phyloP scores from a whole-genome alignment of 2,329 filamentous ascomycete genomes.

The Septoria petroselini region DNA sequence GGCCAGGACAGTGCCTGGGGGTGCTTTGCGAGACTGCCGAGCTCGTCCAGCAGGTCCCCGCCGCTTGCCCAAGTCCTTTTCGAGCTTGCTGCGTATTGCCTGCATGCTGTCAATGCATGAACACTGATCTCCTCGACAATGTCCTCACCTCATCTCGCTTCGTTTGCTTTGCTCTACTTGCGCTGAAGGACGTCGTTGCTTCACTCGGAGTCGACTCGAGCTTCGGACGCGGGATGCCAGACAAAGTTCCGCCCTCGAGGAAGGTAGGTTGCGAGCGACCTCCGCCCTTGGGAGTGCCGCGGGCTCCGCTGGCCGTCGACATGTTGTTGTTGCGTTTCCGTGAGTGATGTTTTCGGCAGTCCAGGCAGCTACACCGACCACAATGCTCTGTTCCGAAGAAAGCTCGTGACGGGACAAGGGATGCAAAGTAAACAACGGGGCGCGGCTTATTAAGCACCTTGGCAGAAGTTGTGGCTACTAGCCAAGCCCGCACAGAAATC shows the following conservation, averaged over 20 bases:
- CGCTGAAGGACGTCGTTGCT: constrained; percentile 68
- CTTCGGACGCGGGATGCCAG: constrained; percentile 68
- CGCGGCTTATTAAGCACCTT: not conserved
- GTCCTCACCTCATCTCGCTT: constrained; percentile 89
- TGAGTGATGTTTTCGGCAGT: not conserved
- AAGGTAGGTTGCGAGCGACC: constrained; percentile 46
- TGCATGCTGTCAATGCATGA: constrained; percentile 40
- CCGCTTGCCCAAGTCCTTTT: constrained; percentile 97
- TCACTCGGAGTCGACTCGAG: constrained; percentile 59
- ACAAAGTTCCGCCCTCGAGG: constrained; percentile 56
- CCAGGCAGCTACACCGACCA: too few species aligned
- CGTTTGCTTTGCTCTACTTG: constrained; percentile 91
- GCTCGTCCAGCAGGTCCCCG: constrained; percentile 75
- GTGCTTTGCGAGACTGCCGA: constrained; percentile 84
- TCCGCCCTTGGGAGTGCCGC: constrained; percentile 64
- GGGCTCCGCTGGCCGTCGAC: constrained; percentile 62
- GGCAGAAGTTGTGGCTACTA: not conserved
- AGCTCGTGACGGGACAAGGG: not conserved
- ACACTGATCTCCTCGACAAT: not conserved
- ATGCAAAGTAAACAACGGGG: not conserved
- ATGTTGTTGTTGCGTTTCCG: constrained; percentile 41
- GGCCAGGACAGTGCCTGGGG: constrained; percentile 91
- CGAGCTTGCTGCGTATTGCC: constrained; percentile 96
- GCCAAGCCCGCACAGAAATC: not conserved
- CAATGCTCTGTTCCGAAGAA: too few species aligned